Conservation (phyloP, 2,329 filamentous ascomycete species). For the Chrysoporthe cubensis region DNA sequence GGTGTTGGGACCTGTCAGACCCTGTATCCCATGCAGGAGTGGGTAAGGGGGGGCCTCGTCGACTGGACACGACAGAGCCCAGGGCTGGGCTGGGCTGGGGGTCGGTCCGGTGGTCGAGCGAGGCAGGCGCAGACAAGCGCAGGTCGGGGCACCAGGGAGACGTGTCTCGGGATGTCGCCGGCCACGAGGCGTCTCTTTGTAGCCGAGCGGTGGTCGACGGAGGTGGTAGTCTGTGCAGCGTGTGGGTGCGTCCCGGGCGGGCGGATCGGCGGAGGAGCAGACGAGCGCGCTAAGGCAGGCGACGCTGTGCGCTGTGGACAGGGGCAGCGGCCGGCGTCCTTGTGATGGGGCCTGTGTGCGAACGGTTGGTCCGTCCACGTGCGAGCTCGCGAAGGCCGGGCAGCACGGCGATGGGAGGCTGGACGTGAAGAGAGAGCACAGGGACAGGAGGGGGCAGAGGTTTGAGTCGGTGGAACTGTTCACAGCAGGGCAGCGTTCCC, state of each 20-base stretch:
- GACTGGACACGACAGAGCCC: background rate
- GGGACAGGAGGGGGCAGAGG: background rate
- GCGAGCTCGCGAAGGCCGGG: no score
- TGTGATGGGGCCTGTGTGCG: no score
- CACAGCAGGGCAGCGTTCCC: conserved; percentile 6
- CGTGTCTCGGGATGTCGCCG: conserved; percentile 27
- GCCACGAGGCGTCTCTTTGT: conserved; percentile 28
- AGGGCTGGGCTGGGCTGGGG: background rate
- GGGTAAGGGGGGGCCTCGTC: conserved; percentile 21
- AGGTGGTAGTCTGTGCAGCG: background rate
- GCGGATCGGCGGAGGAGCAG: conserved; percentile 1
- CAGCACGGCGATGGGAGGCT: no score
- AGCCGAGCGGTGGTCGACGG: conserved; percentile 9
- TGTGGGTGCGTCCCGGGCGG: background rate
- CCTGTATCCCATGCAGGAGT: conserved; percentile 19
- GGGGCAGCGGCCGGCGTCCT: no score
- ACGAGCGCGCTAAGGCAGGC: background rate
- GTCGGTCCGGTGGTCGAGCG: conserved; percentile 4
- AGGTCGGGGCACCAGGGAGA: conserved; percentile 11
- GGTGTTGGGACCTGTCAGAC: conserved; percentile 8
- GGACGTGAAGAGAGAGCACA: background rate
- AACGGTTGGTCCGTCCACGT: background rate
- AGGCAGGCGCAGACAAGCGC: conserved; percentile 18
- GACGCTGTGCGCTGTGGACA: background rate
- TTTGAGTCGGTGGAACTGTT: conserved; percentile 11